Conservation (phyloP, 2,329 filamentous ascomycete species). For the Trematosphaeria pertusa region DNA sequence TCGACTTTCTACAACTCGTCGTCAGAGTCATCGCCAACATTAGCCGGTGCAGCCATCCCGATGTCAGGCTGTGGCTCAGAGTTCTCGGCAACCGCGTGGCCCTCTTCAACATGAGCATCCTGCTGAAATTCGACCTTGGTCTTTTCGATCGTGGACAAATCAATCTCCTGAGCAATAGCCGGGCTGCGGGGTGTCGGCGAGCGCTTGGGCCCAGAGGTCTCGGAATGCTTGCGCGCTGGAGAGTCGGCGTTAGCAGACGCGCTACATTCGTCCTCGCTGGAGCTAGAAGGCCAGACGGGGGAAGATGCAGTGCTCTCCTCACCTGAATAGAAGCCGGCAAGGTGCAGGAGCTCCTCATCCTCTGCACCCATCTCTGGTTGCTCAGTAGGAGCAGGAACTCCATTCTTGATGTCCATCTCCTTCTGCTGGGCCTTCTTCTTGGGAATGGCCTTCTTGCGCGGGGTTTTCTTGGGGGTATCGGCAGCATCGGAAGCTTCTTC, state of each 20-base stretch:
- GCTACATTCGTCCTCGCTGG: background rate
- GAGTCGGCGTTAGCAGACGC: no score
- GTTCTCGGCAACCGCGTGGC: no score
- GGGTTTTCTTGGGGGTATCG: background rate
- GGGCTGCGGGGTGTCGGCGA: no score
- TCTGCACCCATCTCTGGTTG: background rate
- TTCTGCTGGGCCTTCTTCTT: background rate
- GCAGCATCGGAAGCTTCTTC: background rate
- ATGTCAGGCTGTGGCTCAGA: no score
- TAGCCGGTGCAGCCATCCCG: no score
- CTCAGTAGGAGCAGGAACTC: background rate
- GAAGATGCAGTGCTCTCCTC: background rate
- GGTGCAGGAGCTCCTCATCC: slow-evolving; percentile 1
- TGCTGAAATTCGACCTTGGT: no score
- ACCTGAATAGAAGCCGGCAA: background rate
- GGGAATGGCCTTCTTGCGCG: background rate
- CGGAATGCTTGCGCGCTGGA: no score
- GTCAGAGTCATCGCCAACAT: background rate
- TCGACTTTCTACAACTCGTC: slow-evolving; percentile 3
- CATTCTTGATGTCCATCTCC: slow-evolving; percentile 1
- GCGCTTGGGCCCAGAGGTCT: no score
- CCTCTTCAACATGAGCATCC: no score
- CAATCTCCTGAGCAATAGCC: no score
- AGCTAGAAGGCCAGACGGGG: no score
- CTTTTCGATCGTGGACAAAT: no score